Percentiles rank a stretch among this genome's conserved stretches.
These are phyloP conservation scores for Phanerochaete carnosa DNA, from an alignment of 768 basidiomycete species.

Conservation along the genomic window DNA sequence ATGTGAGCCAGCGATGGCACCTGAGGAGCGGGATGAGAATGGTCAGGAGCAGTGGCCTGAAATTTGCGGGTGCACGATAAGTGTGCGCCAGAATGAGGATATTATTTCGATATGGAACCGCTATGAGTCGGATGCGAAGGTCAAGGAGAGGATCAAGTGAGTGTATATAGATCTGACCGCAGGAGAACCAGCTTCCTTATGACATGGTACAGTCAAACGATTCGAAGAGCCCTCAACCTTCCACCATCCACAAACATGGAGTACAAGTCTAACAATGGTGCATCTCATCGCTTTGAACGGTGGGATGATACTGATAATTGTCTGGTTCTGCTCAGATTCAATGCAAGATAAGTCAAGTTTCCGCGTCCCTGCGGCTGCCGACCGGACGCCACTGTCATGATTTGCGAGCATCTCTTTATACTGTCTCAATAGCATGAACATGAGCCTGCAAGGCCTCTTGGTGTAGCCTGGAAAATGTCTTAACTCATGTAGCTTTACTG, in stretches of 20 bases:
- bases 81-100: slow-evolving; percentile 90
- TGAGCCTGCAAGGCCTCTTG: neutral
- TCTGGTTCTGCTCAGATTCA: slow-evolving; percentile 51
- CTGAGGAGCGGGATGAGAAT: slow-evolving; percentile 37
- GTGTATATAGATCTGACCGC: neutral
- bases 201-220: slow-evolving; percentile 59
- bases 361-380: slow-evolving; percentile 34
- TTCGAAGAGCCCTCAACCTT: slow-evolving; percentile 72
- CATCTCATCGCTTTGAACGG: slow-evolving; percentile 13
- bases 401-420: neutral
- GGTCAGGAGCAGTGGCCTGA: slow-evolving; percentile 60
- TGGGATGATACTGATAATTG: neutral
- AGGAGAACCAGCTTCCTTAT: neutral
- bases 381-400: slow-evolving; percentile 32
- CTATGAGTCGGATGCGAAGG: slow-evolving; percentile 69
- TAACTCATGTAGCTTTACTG: slow-evolving; percentile 1
- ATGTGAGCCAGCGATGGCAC: slow-evolving; percentile 43
- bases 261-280: slow-evolving; percentile 92
- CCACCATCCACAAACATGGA: slow-evolving; percentile 83
- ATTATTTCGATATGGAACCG: slow-evolving; percentile 93
- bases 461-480: neutral
- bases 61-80: slow-evolving; percentile 94
- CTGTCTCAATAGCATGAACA: neutral
- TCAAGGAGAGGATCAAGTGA: slow-evolving; percentile 80
- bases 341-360: slow-evolving; percentile 89